A percentile compares a stretch with the other conserved stretches of the same genome.
Conservation (phyloP, 106 monocot genomes). For the Alisma plantagoaquatica region DNA sequence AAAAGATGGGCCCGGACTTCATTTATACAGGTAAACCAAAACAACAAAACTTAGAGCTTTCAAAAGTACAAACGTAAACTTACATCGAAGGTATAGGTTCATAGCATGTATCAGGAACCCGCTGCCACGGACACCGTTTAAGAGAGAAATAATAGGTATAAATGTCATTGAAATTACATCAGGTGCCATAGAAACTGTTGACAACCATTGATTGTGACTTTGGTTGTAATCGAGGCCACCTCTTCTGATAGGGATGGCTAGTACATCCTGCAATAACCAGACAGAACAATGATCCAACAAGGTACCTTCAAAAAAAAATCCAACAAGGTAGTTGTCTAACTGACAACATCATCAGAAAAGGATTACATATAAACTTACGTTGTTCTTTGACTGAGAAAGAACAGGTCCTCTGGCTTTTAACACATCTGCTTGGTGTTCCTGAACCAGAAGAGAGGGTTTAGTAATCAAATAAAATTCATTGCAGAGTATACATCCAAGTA, state of each 20-base stretch:
- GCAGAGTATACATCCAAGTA: background rate
- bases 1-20: too few relatives aligned
- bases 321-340: background rate
- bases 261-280: slow-evolving; percentile 55
- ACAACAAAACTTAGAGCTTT: too few relatives aligned
- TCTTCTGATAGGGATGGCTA: slow-evolving; percentile 44
- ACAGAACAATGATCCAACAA: too few relatives aligned
- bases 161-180: slow-evolving; percentile 64
- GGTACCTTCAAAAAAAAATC: slow-evolving; percentile 10
- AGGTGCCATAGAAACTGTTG: slow-evolving; percentile 45
- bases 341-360: background rate
- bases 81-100: slow-evolving; percentile 82
- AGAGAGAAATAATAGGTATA: slow-evolving; percentile 60
- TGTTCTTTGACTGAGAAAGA: slow-evolving; percentile 37
- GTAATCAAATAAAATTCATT: background rate
- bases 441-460: background rate
- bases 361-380: slow-evolving; percentile 26
- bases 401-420: slow-evolving; percentile 27
- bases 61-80: slow-evolving; percentile 20
- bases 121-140: slow-evolving; percentile 49
- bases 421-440: slow-evolving; percentile 8
- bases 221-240: slow-evolving; percentile 48
- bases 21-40: too few relatives aligned
- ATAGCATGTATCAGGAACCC: slow-evolving; percentile 77
- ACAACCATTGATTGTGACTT: slow-evolving; percentile 59